Conservation (phyloP, 345 rosid species). For the Acer saccharum region DNA sequence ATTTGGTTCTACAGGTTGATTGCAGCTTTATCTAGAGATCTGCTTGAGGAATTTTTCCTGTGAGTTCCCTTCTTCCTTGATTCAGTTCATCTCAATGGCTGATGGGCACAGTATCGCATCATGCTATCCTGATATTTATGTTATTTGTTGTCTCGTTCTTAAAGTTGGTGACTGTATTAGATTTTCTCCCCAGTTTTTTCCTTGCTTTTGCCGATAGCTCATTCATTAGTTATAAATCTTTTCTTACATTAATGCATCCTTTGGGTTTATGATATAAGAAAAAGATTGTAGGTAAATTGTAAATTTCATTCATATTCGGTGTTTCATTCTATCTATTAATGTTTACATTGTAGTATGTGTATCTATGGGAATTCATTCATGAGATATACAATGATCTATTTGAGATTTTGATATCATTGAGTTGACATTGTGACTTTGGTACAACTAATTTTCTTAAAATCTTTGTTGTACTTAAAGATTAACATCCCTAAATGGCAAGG, state of each 20-base stretch:
- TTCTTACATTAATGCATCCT: neutral
- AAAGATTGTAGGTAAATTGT: neutral
- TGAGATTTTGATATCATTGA: slow-evolving; percentile 1
- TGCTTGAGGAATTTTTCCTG: slow-evolving; percentile 67
- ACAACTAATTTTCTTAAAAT: neutral
- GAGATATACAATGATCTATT: neutral
- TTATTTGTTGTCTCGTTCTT: neutral
- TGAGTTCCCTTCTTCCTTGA: slow-evolving; percentile 46
- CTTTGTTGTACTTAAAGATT: neutral
- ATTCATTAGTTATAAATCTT: neutral
- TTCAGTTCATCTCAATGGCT: slow-evolving; percentile 9
- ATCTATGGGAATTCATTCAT: neutral
- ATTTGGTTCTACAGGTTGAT: slow-evolving; percentile 56
- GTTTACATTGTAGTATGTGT: neutral
- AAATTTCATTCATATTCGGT: neutral
- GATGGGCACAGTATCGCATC: neutral
- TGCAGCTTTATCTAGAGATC: slow-evolving; percentile 87
- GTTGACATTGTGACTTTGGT: neutral
- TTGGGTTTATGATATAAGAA: neutral
- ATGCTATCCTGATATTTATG: neutral
- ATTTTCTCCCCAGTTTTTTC: neutral
- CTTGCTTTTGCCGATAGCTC: neutral
- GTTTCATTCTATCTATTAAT: neutral
- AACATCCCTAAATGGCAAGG: neutral
- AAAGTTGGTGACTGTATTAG: neutral